Conservation (phyloP, 106 monocot species). For the Dendrobium huoshanense region DNA sequence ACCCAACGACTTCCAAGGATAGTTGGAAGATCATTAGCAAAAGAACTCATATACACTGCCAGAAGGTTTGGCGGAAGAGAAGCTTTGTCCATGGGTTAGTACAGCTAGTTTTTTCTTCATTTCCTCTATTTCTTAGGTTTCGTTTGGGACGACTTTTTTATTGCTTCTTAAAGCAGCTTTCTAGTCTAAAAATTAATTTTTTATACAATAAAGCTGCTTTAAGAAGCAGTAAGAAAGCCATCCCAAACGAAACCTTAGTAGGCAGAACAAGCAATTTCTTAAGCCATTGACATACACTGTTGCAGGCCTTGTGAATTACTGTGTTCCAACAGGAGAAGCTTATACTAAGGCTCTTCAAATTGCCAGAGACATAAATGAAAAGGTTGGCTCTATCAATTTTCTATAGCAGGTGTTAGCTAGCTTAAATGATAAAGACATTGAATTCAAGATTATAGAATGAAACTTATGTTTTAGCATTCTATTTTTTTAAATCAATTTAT, state of each 20-base stretch:
- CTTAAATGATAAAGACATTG: too few relatives aligned
- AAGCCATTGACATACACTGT: not conserved
- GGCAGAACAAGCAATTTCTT: not conserved
- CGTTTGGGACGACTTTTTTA: too few relatives aligned
- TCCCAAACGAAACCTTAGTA: too few relatives aligned
- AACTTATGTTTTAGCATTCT: too few relatives aligned
- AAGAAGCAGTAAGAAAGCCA: too few relatives aligned
- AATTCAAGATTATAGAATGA: too few relatives aligned
- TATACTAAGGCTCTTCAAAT: conserved; percentile 85
- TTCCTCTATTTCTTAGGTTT: not conserved
- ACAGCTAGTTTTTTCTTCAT: not conserved
- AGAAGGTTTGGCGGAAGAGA: conserved; percentile 56
- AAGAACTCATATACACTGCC: conserved; percentile 90
- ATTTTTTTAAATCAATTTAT: too few relatives aligned
- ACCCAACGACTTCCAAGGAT: conserved; percentile 87
- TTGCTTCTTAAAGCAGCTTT: too few relatives aligned
- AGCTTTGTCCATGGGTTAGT: conserved; percentile 65
- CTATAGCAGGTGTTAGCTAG: too few relatives aligned
- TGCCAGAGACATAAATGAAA: conserved; percentile 74
- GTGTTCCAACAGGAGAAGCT: conserved; percentile 84
- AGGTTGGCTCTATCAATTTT: conserved; percentile 28
- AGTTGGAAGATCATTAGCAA: conserved; percentile 67
- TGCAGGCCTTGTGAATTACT: conserved; percentile 85
- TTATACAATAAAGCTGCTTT: too few relatives aligned
- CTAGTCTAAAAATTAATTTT: too few relatives aligned